Percentiles rank a stretch among this genome's conserved stretches.
Evolutionary conservation across 306 rosid genomes (phyloP).

Genomic region (Medicago arabica): DNA sequence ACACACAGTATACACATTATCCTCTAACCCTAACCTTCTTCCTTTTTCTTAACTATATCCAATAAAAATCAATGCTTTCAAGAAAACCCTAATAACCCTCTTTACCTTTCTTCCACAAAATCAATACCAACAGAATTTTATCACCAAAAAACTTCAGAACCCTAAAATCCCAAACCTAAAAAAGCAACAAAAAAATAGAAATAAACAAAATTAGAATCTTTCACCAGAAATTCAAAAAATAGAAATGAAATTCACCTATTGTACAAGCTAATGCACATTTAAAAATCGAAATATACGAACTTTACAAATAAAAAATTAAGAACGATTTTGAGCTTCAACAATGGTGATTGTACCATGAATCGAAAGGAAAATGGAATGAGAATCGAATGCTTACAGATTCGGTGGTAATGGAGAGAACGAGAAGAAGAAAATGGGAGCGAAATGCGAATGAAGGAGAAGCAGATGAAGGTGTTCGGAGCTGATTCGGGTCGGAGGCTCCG

Average conservation of each 20-base stretch:
- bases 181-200: not conserved
- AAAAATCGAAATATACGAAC: constrained; percentile 23
- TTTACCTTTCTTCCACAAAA: constrained; percentile 42
- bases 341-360: constrained; percentile 40
- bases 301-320: constrained; percentile 31
- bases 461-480: constrained; percentile 43
- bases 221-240: constrained; percentile 11
- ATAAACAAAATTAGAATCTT: constrained; percentile 44
- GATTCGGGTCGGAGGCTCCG: constrained; percentile 58
- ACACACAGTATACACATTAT: constrained; percentile 99
- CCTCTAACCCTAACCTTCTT: constrained; percentile 61
- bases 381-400: constrained; percentile 60
- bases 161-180: constrained; percentile 61
- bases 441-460: constrained; percentile 48
- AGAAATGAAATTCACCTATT: constrained; percentile 38
- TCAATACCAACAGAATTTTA: constrained; percentile 43
- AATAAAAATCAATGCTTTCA: constrained; percentile 44
- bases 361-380: constrained; percentile 49
- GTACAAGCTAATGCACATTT: constrained; percentile 40
- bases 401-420: constrained; percentile 31
- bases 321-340: constrained; percentile 34
- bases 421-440: constrained; percentile 42
- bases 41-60: constrained; percentile 27
- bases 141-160: constrained; percentile 62
- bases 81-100: constrained; percentile 68